Percentiles rank a stretch among this genome's conserved stretches.
These are phyloP conservation scores for Tulasnella sp. DNA, from an alignment of 768 basidiomycete genomes.

Conservation along the genomic window DNA sequence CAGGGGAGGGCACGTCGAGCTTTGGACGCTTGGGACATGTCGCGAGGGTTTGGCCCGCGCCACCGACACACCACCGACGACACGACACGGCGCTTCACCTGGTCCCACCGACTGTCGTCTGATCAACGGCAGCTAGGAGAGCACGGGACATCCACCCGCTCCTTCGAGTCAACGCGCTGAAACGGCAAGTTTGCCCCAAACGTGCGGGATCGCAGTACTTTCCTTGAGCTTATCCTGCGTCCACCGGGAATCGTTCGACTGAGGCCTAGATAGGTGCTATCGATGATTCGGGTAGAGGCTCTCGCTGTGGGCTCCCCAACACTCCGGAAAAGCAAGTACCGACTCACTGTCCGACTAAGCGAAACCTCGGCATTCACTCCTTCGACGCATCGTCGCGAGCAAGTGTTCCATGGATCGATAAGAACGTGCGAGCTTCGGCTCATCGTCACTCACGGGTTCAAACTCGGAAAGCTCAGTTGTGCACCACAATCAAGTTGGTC, in stretches of 20 bases:
- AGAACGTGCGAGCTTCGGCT: neutral
- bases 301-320: neutral
- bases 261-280: neutral
- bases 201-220: neutral
- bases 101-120: conserved; percentile 1
- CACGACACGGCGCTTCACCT: neutral
- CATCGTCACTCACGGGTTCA: neutral
- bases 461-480: neutral
- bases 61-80: neutral
- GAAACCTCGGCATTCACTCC: neutral
- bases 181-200: neutral
- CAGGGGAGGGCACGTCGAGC: neutral
- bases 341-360: neutral
- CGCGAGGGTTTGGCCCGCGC: conserved; percentile 1
- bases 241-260: neutral
- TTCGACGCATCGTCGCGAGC: no score
- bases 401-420: neutral
- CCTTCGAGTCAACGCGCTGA: neutral
- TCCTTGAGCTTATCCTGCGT: neutral
- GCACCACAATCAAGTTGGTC: neutral
- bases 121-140: conserved; percentile 2
- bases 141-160: neutral
- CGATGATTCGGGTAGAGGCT: neutral
- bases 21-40: conserved; percentile 1
- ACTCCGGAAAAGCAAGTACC: neutral